Evolutionary conservation across 441 rosid genomes (phyloP).

Genomic region (Gossypium aridum): DNA sequence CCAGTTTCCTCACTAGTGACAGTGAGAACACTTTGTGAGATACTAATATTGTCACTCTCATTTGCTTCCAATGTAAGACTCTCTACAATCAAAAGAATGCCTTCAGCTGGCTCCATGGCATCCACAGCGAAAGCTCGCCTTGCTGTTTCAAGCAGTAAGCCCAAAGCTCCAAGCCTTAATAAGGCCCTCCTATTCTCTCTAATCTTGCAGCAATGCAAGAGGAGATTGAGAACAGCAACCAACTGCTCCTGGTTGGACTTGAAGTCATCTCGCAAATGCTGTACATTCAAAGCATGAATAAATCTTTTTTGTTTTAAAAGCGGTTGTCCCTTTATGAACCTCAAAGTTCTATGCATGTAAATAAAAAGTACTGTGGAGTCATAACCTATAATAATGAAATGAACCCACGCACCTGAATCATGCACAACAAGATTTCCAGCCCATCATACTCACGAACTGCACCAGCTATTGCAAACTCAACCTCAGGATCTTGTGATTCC

Average conservation of each 20-base stretch:
- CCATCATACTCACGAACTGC: slow-evolving; percentile 97
- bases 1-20: slow-evolving; percentile 91
- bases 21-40: slow-evolving; percentile 75
- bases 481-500: slow-evolving; percentile 99
- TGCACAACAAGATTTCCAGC: slow-evolving; percentile 81
- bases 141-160: slow-evolving; percentile 98
- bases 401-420: slow-evolving; percentile 74
- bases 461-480: slow-evolving; percentile 98
- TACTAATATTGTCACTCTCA: slow-evolving; percentile 84
- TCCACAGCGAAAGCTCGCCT: slow-evolving; percentile 97
- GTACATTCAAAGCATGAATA: slow-evolving; percentile 23
- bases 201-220: slow-evolving; percentile 98
- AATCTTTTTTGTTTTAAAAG: not conserved
- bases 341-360: not conserved
- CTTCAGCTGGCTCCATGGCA: slow-evolving; percentile 99
- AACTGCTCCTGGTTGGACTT: slow-evolving; percentile 95
- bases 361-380: not conserved
- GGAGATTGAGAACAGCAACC: slow-evolving; percentile 95
- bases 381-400: not conserved
- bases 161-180: slow-evolving; percentile 85
- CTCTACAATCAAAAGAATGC: slow-evolving; percentile 98
- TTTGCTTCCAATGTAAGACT: slow-evolving; percentile 97
- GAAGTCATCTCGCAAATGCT: slow-evolving; percentile 88
- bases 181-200: slow-evolving; percentile 90
- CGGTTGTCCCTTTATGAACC: not conserved